Evolutionary conservation across 2,329 filamentous ascomycete genomes (phyloP).

Genomic region (Fusarium cyanostomum): DNA sequence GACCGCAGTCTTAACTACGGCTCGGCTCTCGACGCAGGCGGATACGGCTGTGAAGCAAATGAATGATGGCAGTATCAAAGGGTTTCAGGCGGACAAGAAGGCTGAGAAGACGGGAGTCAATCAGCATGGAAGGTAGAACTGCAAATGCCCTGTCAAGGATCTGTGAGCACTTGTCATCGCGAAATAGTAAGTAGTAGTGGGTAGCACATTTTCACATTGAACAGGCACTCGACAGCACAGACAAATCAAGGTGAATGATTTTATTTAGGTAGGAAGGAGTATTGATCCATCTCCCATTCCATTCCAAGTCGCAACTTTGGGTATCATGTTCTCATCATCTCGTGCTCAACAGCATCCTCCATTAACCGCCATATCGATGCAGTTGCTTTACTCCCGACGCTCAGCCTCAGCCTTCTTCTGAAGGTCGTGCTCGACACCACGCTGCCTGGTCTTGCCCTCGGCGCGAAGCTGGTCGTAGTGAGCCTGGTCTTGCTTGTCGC

Average conservation of each 20-base stretch:
- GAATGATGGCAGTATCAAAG: background rate
- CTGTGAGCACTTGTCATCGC: no score
- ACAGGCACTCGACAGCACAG: no score
- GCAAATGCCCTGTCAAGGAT: no score
- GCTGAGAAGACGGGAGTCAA: background rate
- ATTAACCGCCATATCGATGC: background rate
- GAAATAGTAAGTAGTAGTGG: no score
- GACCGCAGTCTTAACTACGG: no score
- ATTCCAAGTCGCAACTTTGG: conserved; percentile 23
- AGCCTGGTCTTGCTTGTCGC: conserved; percentile 71
- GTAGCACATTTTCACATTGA: no score
- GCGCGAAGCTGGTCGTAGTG: conserved; percentile 78
- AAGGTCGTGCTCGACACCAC: conserved; percentile 83
- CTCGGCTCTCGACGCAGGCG: background rate
- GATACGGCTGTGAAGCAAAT: background rate
- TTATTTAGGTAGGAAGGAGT: background rate
- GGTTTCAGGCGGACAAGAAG: background rate
- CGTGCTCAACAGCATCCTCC: conserved; percentile 12
- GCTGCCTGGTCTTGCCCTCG: conserved; percentile 83
- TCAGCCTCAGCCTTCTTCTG: conserved; percentile 72
- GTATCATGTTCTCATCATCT: conserved; percentile 33
- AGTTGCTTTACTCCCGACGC: conserved; percentile 19
- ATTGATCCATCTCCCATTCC: conserved; percentile 9
- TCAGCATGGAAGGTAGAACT: no score
- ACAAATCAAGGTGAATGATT: no score